These are phyloP conservation scores for Trichoderma harzianum DNA, from an alignment of 2,329 filamentous ascomycete species.

Conservation along the genomic window DNA sequence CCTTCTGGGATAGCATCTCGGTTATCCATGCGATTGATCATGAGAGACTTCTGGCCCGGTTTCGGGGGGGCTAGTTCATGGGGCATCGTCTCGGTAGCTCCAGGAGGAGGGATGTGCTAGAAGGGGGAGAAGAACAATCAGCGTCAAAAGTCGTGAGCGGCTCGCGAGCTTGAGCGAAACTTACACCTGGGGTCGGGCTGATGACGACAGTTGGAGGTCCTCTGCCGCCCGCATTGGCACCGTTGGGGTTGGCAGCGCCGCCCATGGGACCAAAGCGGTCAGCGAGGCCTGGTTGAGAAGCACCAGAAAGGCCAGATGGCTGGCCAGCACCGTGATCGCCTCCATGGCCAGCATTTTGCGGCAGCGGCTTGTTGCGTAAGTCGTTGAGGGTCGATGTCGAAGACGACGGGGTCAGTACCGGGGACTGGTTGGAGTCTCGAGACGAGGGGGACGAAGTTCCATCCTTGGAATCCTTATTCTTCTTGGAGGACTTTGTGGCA, in stretches of 20 bases:
- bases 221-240: conserved; percentile 32
- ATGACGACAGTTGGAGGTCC: conserved; percentile 88
- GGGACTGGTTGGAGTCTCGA: conserved; percentile 58
- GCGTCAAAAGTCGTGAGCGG: background rate
- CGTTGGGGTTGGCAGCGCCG: conserved; percentile 36
- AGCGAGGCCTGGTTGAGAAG: conserved; percentile 36
- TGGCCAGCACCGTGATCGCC: conserved; percentile 43
- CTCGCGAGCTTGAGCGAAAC: conserved; percentile 29
- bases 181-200: conserved; percentile 87
- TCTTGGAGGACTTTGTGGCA: conserved; percentile 77
- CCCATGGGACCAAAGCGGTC: conserved; percentile 43
- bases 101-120: conserved; percentile 86
- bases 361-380: conserved; percentile 75
- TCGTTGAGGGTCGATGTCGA: conserved; percentile 87
- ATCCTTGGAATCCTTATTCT: conserved; percentile 69
- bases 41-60: conserved; percentile 80
- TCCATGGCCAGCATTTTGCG: conserved; percentile 50
- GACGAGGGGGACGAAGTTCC: conserved; percentile 76
- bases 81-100: conserved; percentile 95
- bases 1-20: conserved; percentile 91
- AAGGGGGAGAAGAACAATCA: background rate
- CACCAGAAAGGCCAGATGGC: conserved; percentile 37
- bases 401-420: conserved; percentile 74
- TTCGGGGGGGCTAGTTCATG: conserved; percentile 94
- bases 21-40: conserved; percentile 87